Base-by-base conservation (phyloP, 768 basidiomycete genomes). In the Trametes cinnabarina region DNA sequence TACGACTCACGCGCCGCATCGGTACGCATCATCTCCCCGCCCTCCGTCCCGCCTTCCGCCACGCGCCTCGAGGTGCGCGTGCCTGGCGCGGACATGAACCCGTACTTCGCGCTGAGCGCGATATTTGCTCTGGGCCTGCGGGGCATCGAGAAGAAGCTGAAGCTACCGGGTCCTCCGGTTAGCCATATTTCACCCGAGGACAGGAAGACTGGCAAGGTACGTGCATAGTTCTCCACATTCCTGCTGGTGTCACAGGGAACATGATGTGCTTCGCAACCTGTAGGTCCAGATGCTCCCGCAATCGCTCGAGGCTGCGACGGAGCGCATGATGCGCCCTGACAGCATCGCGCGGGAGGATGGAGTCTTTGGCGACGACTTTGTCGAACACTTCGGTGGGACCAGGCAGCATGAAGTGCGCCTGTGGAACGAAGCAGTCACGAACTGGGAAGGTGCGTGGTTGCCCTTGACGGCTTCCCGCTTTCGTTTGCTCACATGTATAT, bases 51-150 rank as follows among this genome's bases (percentile, higher is more conserved):
- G 2, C 80, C 82, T 9, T 71, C 83, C 3, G 92, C 90, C 2
- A 98, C 97, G 1, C 81, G 97, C 47, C 82, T 99, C 66, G 97
- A 99, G 76, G 76, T 99, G 14, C 88, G 97, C 52, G 84, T 98
- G 17, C 95, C 97, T 1, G 97, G 97, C 23, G 97, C 97, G 37
- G 97, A 99, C 68, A 92, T 98, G 83, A 94, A 95, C 73, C 91
- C 94, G 1, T 91, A 94, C 73, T 92, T 89, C 62, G 85, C 94
- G 0, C 74, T 98, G 42, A 86, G 90, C 47, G 88, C 96, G 3
- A 88, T 98, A 60, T 93, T 98, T 71, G 78, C 84, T 19, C 76
- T 96, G 26, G 97, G 97, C 9, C 68, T 97, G 25, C 81, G 93
- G 57, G 97, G 97, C 2, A 93, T 99, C 55, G 81, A 85, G 72